These are phyloP conservation scores for Apophysomyces trapeziformis DNA, from an alignment of 371 early-diverging fungal genomes.

Conservation along the genomic window DNA sequence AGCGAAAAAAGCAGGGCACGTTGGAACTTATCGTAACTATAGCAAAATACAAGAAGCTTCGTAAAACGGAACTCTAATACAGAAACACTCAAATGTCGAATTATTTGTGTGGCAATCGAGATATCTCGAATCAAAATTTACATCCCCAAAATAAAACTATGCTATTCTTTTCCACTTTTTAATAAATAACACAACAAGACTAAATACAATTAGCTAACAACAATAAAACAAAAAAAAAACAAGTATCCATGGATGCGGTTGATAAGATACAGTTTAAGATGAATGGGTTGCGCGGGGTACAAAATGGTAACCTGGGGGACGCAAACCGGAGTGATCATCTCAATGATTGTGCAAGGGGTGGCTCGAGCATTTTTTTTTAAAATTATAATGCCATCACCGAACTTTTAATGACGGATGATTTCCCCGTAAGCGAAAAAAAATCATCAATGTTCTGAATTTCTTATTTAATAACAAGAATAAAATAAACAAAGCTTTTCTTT, in stretches of 20 bases:
- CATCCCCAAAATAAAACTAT: background rate
- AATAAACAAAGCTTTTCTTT: background rate
- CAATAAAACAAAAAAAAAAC: background rate
- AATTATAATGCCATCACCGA: background rate
- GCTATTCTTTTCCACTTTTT: background rate
- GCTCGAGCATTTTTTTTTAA: conserved; percentile 8
- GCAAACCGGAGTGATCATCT: background rate
- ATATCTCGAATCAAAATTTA: background rate
- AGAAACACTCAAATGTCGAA: background rate
- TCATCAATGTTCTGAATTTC: background rate
- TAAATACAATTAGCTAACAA: too few species aligned
- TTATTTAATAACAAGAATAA: background rate
- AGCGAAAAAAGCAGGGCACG: background rate
- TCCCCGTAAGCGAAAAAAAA: background rate
- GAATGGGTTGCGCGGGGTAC: conserved; percentile 7
- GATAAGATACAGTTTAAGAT: background rate
- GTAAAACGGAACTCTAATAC: conserved; percentile 8
- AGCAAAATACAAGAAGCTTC: background rate
- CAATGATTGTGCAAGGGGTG: background rate
- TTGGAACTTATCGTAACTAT: conserved; percentile 2
- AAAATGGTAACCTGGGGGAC: background rate
- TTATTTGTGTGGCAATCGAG: background rate
- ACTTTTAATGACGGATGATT: conserved; percentile 9
- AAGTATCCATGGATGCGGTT: background rate
- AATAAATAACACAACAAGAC: background rate